Evolutionary conservation across 768 basidiomycete genomes (phyloP), one percentile per base, ranked within the genome.

Genomic region (Auricularia sp.): DNA sequence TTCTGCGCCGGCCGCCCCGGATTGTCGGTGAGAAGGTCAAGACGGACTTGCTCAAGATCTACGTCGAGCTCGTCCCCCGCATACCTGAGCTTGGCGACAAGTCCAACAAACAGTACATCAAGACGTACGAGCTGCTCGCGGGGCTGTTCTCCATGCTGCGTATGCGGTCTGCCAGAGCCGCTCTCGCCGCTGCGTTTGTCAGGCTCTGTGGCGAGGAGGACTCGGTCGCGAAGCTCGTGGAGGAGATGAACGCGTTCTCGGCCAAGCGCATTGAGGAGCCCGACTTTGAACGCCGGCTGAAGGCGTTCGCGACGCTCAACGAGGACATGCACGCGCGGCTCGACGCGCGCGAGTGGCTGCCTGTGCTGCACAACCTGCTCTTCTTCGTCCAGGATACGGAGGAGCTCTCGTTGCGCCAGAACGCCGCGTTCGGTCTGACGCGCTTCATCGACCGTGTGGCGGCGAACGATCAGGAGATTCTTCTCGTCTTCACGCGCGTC

Each of bases 331-430:
- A 87, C 71, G 67, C 71, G 61, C 73, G 77, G 0, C 71, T 93
- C 2, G 72, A 76, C 2, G 72, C 77, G 0, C 71, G 74, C 35
- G 81, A 89, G 36, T 98, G 96, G 97, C 72, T 88, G 33, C 90
- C 93, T 1, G 65, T 98, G 58, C 73, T 97, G 2, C 85, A 91
- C 77, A 94, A 92, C 73, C 83, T 87, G 76, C 78, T 98, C 12
- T 83, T 85, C 76, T 92, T 86, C 77, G 83, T 98, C 60, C 93
- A 95, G 71, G 94, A 98, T 72, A 83, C 88, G 0, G 85, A 87
- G 12, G 97, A 98, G 72, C 77, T 98, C 53, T 87, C 92, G 0
- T 83, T 98, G 58, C 83, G 96, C 23, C 90, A 82, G 63, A 93
- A 86, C 69, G 88, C 96, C 0, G 84, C 91, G 1, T 83, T 82